These are phyloP conservation scores for Claviceps sp. DNA, from an alignment of 2,329 filamentous ascomycete genomes.

Conservation along the genomic window DNA sequence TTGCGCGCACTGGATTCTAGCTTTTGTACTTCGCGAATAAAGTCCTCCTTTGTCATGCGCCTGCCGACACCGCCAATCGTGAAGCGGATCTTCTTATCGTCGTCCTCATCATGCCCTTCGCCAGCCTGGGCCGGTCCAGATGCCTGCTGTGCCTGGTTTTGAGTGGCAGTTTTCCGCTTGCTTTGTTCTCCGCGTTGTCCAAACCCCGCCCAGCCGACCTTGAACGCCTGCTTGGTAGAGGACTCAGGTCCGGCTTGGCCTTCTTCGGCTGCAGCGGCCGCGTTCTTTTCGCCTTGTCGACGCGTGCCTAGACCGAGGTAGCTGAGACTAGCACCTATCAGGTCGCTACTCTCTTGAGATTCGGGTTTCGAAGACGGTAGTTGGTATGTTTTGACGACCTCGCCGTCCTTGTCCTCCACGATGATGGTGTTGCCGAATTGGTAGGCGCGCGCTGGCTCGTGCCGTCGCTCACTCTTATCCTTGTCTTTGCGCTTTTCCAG, in stretches of 20 bases:
- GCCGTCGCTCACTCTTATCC: constrained; percentile 43
- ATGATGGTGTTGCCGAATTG: constrained; percentile 81
- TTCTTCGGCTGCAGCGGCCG: constrained; percentile 16
- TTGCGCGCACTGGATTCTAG: constrained; percentile 53
- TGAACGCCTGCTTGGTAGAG: constrained; percentile 24
- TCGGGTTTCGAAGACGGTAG: constrained; percentile 43
- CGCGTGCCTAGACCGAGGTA: constrained; percentile 39
- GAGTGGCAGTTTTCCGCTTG: constrained; percentile 26
- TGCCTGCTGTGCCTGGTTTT: constrained; percentile 22
- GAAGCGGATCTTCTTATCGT: constrained; percentile 62
- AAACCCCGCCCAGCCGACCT: constrained; percentile 39
- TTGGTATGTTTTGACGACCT: constrained; percentile 76
- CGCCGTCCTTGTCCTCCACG: constrained; percentile 74
- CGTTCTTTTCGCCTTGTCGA: constrained; percentile 26
- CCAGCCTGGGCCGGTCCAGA: not conserved
- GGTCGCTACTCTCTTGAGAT: constrained; percentile 21
- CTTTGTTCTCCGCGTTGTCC: constrained; percentile 19
- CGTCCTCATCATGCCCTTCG: constrained; percentile 22
- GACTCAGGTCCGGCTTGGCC: constrained; percentile 19
- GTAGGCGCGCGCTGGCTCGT: constrained; percentile 68
- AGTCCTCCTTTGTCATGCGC: constrained; percentile 69
- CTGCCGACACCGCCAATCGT: constrained; percentile 60
- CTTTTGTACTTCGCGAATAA: constrained; percentile 59
- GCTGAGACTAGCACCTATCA: constrained; percentile 34
- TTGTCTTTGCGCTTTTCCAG: constrained; percentile 49